Evolutionary conservation across 2,329 filamentous ascomycete species (phyloP), one percentile per base, ranked within the genome.

Genomic region (Trichothecium roseum): DNA sequence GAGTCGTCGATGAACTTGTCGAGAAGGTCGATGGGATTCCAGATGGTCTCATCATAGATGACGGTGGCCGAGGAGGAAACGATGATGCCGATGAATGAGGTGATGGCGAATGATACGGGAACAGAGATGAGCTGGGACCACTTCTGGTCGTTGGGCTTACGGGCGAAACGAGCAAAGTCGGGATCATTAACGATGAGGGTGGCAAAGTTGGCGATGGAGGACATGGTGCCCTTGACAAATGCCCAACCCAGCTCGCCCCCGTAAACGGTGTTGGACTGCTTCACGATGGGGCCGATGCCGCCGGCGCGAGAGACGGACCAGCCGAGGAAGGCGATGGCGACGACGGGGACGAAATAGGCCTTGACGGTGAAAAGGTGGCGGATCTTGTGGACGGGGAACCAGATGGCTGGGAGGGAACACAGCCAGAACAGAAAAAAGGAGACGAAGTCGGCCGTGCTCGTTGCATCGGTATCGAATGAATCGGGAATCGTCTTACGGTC

Each of bases 281-380:
- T 68, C 17, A 94, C 70, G 45, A 95, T 85, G 1, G 86, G 85
- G 2, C 88, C 88, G 39, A 88, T 71, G 1, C 87, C 88, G 30
- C 86, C 75, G 20, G 88, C 88, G 18, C 82, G 75, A 26, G 84
- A 78, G 18, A 94, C 69, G 3, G 84, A 74, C 88, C 88, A 95
- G 50, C 85, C 81, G 56, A 94, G 83, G 56, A 91, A 91, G 12
- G 83, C 77, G 34, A 94, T 67, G 34, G 83, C 87, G n/a, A 85
- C 86, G 27, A 71, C 69, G 0, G 88, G 88, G 1, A 91, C 87
- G 40, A 93, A 74, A 51, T 78, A 83, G 1, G 88, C 78, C 62
- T 95, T 95, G 51, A 85, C 82, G 0, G 87, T 94, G 61, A 94
- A 94, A 4, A 94, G 65, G 54, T 94, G 87, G 31, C 87, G 78